These are phyloP conservation scores for Pythium sp. DNA, from an alignment of 352 stramenopile species.

Conservation along the genomic window DNA sequence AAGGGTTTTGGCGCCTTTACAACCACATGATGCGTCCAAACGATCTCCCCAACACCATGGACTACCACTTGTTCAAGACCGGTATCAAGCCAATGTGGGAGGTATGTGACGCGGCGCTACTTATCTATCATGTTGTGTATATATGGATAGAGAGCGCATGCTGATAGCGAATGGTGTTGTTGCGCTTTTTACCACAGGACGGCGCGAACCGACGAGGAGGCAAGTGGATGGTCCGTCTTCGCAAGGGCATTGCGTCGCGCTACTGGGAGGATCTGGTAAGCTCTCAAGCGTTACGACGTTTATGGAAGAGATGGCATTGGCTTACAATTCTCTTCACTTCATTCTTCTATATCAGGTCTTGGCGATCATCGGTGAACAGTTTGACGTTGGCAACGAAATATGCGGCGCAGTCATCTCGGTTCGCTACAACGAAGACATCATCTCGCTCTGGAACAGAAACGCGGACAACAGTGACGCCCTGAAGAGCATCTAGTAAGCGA, in stretches of 20 bases:
- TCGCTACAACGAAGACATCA: conserved; percentile 92
- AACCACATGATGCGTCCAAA: conserved; percentile 91
- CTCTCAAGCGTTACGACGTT: background rate
- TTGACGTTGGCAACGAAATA: conserved; percentile 93
- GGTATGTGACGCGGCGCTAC: conserved; percentile 16
- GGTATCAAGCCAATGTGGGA: conserved; percentile 95
- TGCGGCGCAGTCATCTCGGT: conserved; percentile 90
- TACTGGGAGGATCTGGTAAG: conserved; percentile 92
- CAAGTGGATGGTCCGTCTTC: conserved; percentile 92
- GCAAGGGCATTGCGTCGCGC: conserved; percentile 88
- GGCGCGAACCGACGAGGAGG: conserved; percentile 87
- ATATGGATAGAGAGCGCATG: background rate
- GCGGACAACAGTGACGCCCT: conserved; percentile 90
- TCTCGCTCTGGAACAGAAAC: conserved; percentile 94
- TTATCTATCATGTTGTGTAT: background rate
- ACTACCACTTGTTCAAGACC: conserved; percentile 93
- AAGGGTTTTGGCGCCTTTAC: conserved; percentile 93
- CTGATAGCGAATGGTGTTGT: background rate
- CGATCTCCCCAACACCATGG: conserved; percentile 88
- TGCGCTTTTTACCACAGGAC: conserved; percentile 33
- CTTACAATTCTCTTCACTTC: background rate
- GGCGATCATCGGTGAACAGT: conserved; percentile 93
- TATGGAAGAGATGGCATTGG: background rate
- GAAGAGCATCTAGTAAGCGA: conserved; percentile 68
- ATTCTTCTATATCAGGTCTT: conserved; percentile 51